Conservation (phyloP, 1,284 basidiomycete genomes). For the Agroathelia rolfsii region DNA sequence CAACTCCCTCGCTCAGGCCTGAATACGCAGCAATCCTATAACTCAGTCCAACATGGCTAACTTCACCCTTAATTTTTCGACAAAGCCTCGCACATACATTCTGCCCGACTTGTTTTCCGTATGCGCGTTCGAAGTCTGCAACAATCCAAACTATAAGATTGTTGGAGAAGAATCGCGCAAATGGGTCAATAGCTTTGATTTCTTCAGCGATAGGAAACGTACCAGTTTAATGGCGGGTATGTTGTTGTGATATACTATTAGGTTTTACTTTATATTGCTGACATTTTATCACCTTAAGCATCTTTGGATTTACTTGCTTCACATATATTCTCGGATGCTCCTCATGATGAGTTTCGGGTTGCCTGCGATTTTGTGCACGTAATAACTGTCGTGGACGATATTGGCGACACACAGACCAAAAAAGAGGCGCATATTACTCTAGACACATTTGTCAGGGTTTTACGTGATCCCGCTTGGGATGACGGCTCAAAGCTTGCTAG, state of each 20-base stretch:
- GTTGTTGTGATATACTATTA: no score
- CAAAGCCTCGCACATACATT: no score
- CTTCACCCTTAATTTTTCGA: no score
- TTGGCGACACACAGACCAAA: conserved; percentile 57
- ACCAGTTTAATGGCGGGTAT: conserved; percentile 51
- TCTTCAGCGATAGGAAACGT: conserved; percentile 51
- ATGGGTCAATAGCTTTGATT: conserved; percentile 53
- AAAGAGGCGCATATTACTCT: conserved; percentile 45
- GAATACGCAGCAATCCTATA: no score
- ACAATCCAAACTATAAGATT: conserved; percentile 47
- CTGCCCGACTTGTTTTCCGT: no score
- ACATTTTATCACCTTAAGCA: no score
- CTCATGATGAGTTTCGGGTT: conserved; percentile 46
- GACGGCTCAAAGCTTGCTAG: conserved; percentile 43
- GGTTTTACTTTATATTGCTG: no score
- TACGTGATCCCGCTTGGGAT: conserved; percentile 41
- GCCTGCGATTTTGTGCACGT: conserved; percentile 59
- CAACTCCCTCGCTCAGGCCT: no score
- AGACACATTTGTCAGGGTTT: conserved; percentile 39
- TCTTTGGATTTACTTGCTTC: conserved; percentile 55
- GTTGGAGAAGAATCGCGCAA: conserved; percentile 45
- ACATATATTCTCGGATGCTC: conserved; percentile 51
- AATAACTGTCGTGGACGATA: conserved; percentile 60
- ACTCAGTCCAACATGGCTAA: no score
- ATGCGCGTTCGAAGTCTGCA: no score